Conservation (phyloP, 83 land plant genomes). For the Picea abies region DNA sequence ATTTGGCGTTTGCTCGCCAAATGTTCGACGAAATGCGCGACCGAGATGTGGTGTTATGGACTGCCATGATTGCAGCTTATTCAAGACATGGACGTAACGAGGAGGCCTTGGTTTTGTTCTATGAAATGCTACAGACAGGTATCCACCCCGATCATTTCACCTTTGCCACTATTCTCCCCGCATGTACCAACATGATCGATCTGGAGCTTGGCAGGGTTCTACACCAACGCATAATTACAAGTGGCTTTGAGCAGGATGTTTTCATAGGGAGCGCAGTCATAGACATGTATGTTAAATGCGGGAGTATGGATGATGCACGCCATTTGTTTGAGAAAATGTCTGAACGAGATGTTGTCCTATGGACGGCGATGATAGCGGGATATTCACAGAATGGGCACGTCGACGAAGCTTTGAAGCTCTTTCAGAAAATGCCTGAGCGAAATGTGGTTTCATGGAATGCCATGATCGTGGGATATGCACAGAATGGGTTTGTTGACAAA, state of each 20-base stretch:
- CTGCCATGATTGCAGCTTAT: conserved; percentile 1
- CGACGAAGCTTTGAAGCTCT: conserved; percentile 51
- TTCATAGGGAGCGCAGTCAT: conserved; percentile 66
- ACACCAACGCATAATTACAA: conserved; percentile 36
- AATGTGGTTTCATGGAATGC: conserved; percentile 19
- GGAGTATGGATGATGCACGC: conserved; percentile 38
- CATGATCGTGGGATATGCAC: background rate
- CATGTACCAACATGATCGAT: background rate
- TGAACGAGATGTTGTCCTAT: conserved; percentile 49
- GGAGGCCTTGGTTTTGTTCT: background rate
- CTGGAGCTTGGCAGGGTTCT: conserved; percentile 31
- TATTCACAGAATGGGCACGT: conserved; percentile 47
- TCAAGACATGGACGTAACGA: background rate
- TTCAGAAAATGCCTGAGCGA: conserved; percentile 22
- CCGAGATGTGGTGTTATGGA: background rate
- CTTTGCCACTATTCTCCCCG: conserved; percentile 2
- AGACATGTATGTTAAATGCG: conserved; percentile 65
- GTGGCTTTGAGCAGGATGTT: conserved; percentile 33
- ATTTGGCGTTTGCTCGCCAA: background rate
- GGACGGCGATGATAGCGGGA: conserved; percentile 72
- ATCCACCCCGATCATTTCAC: background rate
- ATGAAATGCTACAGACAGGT: background rate
- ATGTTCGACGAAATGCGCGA: conserved; percentile 1
- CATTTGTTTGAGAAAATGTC: conserved; percentile 40
- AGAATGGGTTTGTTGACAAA: conserved; percentile 4